These are phyloP conservation scores for Aspergillus ochraceus DNA, from an alignment of 2,329 filamentous ascomycete species.

Conservation along the genomic window DNA sequence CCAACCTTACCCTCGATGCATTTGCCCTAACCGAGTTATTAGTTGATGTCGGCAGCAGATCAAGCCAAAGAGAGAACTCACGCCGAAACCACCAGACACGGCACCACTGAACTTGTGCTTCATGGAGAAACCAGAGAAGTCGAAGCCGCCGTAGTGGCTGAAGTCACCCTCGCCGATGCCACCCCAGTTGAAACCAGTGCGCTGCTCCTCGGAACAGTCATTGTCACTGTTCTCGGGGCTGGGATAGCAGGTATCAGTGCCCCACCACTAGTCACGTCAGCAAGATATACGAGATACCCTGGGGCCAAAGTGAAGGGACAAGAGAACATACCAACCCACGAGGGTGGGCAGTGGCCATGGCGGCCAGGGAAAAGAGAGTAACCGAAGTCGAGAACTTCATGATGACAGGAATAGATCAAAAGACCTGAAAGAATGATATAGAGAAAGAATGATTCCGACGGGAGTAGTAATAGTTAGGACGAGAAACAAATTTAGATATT, in stretches of 20 bases:
- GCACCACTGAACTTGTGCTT: conserved; percentile 38
- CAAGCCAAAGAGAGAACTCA: conserved; percentile 34
- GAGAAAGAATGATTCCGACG: conserved; percentile 27
- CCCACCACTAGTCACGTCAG: conserved; percentile 44
- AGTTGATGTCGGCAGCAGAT: conserved; percentile 31
- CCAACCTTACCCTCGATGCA: conserved; percentile 58
- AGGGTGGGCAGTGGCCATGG: conserved; percentile 41
- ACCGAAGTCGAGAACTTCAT: conserved; percentile 29
- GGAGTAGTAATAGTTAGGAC: conserved; percentile 21
- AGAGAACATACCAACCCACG: conserved; percentile 44
- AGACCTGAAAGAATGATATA: conserved; percentile 19
- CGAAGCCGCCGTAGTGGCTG: conserved; percentile 67
- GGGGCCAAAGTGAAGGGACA: not conserved
- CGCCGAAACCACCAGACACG: not conserved
- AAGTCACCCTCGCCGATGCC: conserved; percentile 64
- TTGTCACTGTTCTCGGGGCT: conserved; percentile 74
- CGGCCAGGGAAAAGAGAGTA: conserved; percentile 41
- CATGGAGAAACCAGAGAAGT: conserved; percentile 73
- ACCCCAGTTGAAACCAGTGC: conserved; percentile 69
- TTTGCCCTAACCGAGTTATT: conserved; percentile 50
- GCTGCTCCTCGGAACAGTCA: conserved; percentile 70
- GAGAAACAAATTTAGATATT: conserved; percentile 13
- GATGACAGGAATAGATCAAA: conserved; percentile 10
- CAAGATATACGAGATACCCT: not conserved
- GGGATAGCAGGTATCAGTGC: conserved; percentile 56